These are phyloP conservation scores for Alternaria burnsii DNA, from an alignment of 2,329 filamentous ascomycete genomes.

Conservation along the genomic window DNA sequence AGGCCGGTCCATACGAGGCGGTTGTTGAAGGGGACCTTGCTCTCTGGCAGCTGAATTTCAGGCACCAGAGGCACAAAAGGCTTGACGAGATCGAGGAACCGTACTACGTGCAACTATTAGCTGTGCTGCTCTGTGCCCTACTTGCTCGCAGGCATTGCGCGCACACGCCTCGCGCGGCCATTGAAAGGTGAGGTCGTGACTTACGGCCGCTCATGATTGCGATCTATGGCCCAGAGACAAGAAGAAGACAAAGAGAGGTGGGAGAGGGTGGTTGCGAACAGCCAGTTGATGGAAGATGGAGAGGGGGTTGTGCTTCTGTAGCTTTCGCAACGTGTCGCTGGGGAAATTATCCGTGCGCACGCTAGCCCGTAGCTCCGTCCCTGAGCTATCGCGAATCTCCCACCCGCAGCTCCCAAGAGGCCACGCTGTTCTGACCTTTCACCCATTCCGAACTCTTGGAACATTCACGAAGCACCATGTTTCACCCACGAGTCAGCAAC, in stretches of 20 bases:
- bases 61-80: conserved; percentile 99
- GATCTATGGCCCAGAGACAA: conserved; percentile 43
- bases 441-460: background rate
- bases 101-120: conserved; percentile 68
- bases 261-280: conserved; percentile 36
- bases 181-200: conserved; percentile 49
- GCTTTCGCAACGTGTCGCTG: conserved; percentile 46
- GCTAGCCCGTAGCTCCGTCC: conserved; percentile 36
- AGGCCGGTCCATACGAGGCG: conserved; percentile 62
- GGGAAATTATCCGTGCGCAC: conserved; percentile 31
- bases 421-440: conserved; percentile 33
- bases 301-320: conserved; percentile 40
- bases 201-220: conserved; percentile 68
- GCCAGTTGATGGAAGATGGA: conserved; percentile 38
- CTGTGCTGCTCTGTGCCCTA: conserved; percentile 14
- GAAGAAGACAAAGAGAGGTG: conserved; percentile 45
- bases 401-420: conserved; percentile 25
- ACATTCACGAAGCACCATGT: background rate
- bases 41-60: conserved; percentile 87
- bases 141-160: conserved; percentile 16
- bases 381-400: conserved; percentile 34
- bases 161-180: conserved; percentile 16
- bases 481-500: background rate
- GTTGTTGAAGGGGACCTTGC: conserved; percentile 98
- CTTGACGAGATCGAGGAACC: conserved; percentile 99